A percentile compares a stretch with the other conserved stretches of the same genome.
Evolutionary conservation across 306 rosid species (phyloP).

Genomic region (Casuarina equisetifolia): DNA sequence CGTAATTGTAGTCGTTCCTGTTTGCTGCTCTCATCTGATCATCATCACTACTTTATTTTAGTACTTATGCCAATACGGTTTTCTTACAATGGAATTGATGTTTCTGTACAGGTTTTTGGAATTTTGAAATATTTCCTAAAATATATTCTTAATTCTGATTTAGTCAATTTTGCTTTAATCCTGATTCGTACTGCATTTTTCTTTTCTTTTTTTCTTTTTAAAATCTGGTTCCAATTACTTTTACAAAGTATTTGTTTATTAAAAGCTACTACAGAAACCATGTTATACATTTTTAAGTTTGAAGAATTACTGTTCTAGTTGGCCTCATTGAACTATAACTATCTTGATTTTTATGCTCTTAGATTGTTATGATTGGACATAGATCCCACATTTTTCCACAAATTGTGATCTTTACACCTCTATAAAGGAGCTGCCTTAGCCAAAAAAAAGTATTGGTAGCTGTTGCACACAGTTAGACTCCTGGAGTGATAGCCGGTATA

Average conservation of each 20-base stretch:
- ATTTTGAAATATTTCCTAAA: not conserved
- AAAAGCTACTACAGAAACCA: not conserved
- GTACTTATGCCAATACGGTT: not conserved
- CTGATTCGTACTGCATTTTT: not conserved
- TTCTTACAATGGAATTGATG: not conserved
- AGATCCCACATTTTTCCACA: not conserved
- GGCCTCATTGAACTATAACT: too few species aligned
- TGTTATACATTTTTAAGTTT: not conserved
- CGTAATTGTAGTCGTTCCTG: too few species aligned
- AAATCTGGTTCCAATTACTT: not conserved
- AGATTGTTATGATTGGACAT: not conserved
- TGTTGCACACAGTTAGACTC: not conserved
- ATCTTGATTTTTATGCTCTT: not conserved
- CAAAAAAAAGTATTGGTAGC: not conserved
- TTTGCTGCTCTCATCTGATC: too few species aligned
- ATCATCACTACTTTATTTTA: not conserved
- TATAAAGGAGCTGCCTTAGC: not conserved
- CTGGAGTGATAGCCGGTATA: not conserved
- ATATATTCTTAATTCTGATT: not conserved
- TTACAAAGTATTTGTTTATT: not conserved
- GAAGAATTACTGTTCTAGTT: not conserved
- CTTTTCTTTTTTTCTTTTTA: not conserved
- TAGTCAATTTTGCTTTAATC: not conserved
- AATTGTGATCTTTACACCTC: not conserved
- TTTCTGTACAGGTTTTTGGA: not conserved